A percentile compares a stretch with the other conserved stretches of the same genome.
phyloP scores from a whole-genome alignment of 768 basidiomycete species.

The Cantharellus anzutake region DNA sequence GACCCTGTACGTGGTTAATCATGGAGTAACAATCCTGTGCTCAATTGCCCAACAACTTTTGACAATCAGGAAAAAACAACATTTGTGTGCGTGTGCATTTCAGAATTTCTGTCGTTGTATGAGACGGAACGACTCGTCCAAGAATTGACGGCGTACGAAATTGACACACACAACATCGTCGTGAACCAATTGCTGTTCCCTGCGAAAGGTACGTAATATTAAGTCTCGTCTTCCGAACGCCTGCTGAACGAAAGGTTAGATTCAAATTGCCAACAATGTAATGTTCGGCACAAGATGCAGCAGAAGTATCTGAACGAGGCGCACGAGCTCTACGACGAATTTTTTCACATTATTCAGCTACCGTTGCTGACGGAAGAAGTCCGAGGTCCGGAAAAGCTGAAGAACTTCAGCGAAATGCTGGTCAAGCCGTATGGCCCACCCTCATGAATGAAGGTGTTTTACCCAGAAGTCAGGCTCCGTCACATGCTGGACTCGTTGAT shows the following conservation, averaged over 20 bases:
- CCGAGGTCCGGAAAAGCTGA: constrained; percentile 81
- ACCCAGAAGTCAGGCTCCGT: too few species aligned
- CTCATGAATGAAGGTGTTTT: not conserved
- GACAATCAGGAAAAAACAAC: constrained; percentile 79
- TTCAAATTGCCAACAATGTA: constrained; percentile 90
- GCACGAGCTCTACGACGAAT: constrained; percentile 92
- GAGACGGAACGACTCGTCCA: constrained; percentile 98
- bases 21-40: not conserved
- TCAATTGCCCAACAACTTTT: not conserved
- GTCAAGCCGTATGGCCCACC: constrained; percentile 54
- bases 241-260: constrained; percentile 24
- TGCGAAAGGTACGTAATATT: constrained; percentile 42
- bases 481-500: too few species aligned
- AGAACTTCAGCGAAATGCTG: constrained; percentile 84
- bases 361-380: constrained; percentile 95
- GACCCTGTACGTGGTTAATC: constrained; percentile 51
- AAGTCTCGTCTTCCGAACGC: not conserved
- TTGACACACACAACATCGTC: constrained; percentile 97
- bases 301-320: constrained; percentile 95
- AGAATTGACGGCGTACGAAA: constrained; percentile 83
- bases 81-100: constrained; percentile 97
- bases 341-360: constrained; percentile 91
- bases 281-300: constrained; percentile 90
- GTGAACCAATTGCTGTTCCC: constrained; percentile 96
- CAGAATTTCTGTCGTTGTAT: constrained; percentile 93